A percentile compares a stretch with the other conserved stretches of the same genome.
phyloP scores from a whole-genome alignment of 1,139 yeast species.

The Magnusiomyces paraingens region DNA sequence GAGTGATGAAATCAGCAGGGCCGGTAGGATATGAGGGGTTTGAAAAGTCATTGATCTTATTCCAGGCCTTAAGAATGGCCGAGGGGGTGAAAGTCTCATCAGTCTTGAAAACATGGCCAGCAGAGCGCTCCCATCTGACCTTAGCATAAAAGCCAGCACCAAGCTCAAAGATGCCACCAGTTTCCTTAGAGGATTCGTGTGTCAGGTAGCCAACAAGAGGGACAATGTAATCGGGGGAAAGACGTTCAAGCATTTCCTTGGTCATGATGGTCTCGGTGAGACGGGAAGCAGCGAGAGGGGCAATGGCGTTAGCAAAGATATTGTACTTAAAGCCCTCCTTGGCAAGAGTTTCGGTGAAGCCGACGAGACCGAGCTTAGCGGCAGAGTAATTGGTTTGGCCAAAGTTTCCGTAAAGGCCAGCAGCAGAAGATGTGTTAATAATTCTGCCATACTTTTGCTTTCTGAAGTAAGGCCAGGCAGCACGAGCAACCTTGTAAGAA shows the following conservation, averaged over 20 bases:
- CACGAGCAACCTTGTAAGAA: slow-evolving; percentile 75
- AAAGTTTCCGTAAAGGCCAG: slow-evolving; percentile 93
- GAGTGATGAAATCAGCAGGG: slow-evolving; percentile 35
- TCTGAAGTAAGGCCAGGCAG: slow-evolving; percentile 90
- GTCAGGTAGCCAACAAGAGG: slow-evolving; percentile 81
- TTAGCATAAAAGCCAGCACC: slow-evolving; percentile 94
- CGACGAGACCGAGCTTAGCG: slow-evolving; percentile 85
- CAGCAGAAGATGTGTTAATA: slow-evolving; percentile 91
- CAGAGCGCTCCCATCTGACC: slow-evolving; percentile 90
- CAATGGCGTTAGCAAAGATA: slow-evolving; percentile 79
- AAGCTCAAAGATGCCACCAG: slow-evolving; percentile 79
- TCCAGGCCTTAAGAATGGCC: slow-evolving; percentile 65
- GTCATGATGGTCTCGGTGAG: slow-evolving; percentile 93
- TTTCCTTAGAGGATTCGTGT: slow-evolving; percentile 52
- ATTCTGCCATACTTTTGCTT: slow-evolving; percentile 84
- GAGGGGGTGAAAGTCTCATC: slow-evolving; percentile 77
- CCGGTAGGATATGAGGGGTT: slow-evolving; percentile 61
- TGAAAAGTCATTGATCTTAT: slow-evolving; percentile 56
- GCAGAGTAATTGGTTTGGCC: slow-evolving; percentile 97
- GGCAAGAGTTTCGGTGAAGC: slow-evolving; percentile 89
- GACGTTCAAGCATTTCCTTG: slow-evolving; percentile 69
- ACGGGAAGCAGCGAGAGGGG: slow-evolving; percentile 91
- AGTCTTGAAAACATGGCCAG: slow-evolving; percentile 80
- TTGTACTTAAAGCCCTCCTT: slow-evolving; percentile 87
- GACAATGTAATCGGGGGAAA: slow-evolving; percentile 83